Conservation (phyloP, 306 rosid species). For the Cucurbita ficifolia region DNA sequence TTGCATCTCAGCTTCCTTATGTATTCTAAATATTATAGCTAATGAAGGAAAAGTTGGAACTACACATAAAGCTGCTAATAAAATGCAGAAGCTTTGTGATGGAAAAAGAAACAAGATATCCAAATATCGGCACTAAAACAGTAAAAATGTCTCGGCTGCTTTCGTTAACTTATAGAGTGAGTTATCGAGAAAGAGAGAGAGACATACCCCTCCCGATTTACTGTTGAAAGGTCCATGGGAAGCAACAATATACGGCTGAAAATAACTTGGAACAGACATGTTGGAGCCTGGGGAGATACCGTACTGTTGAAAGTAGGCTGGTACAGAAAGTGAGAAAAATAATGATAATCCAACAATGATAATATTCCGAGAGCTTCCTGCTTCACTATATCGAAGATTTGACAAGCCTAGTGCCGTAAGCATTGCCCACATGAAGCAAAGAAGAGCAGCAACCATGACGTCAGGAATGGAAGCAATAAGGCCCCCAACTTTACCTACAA, state of each 20-base stretch:
- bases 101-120: neutral
- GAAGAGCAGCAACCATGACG: slow-evolving; percentile 96
- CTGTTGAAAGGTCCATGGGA: slow-evolving; percentile 84
- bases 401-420: slow-evolving; percentile 90
- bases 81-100: neutral
- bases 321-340: slow-evolving; percentile 85
- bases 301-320: slow-evolving; percentile 95
- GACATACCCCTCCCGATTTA: slow-evolving; percentile 78
- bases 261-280: slow-evolving; percentile 77
- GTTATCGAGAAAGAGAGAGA: neutral
- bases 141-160: neutral
- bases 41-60: neutral
- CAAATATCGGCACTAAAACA: neutral
- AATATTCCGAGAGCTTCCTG: slow-evolving; percentile 96
- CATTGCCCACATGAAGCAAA: slow-evolving; percentile 98
- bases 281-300: slow-evolving; percentile 70
- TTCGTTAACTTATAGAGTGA: neutral
- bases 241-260: slow-evolving; percentile 82
- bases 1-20: neutral
- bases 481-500: slow-evolving; percentile 91
- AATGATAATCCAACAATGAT: slow-evolving; percentile 88
- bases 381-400: slow-evolving; percentile 95
- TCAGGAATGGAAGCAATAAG: slow-evolving; percentile 91
- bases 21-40: neutral
- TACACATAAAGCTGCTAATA: neutral